Evolutionary conservation across 176 grass and related monocot genomes (phyloP).

Genomic region (Zizania latifolia): DNA sequence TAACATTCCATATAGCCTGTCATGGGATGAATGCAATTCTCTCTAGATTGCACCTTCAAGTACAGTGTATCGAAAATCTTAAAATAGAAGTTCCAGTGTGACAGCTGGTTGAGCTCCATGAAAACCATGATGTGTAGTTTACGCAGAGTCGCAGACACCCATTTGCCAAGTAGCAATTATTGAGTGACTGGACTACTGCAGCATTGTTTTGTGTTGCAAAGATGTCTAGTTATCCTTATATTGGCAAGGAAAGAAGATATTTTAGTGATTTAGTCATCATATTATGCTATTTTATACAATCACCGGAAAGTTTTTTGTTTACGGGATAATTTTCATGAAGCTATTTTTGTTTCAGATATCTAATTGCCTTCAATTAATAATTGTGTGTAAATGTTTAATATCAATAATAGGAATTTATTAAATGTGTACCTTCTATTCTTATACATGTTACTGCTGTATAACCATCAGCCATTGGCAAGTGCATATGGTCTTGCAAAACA

Average conservation of each 20-base stretch:
- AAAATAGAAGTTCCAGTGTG: not conserved
- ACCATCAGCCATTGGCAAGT: conserved; percentile 74
- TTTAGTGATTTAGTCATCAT: not conserved
- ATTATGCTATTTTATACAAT: not conserved
- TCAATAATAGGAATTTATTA: not conserved
- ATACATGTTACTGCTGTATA: conserved; percentile 9
- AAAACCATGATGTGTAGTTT: not conserved
- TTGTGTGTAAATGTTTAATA: not conserved
- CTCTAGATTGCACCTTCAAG: not conserved
- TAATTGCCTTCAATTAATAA: not conserved
- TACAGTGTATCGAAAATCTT: not conserved
- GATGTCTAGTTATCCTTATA: conserved; percentile 1
- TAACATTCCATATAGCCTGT: conserved; percentile 1
- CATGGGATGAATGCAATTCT: not conserved
- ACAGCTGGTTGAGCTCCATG: not conserved
- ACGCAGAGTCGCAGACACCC: not conserved
- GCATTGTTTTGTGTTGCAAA: not conserved
- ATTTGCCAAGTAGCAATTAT: not conserved
- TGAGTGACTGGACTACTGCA: not conserved
- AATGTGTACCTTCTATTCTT: not conserved
- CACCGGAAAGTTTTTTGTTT: not conserved
- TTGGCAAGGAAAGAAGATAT: not conserved
- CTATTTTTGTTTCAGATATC: conserved; percentile 9
- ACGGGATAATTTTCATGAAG: not conserved
- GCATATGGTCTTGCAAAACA: conserved; percentile 99